These are phyloP conservation scores for Ustilago crameri DNA, from an alignment of 1,284 basidiomycete genomes.

Conservation along the genomic window DNA sequence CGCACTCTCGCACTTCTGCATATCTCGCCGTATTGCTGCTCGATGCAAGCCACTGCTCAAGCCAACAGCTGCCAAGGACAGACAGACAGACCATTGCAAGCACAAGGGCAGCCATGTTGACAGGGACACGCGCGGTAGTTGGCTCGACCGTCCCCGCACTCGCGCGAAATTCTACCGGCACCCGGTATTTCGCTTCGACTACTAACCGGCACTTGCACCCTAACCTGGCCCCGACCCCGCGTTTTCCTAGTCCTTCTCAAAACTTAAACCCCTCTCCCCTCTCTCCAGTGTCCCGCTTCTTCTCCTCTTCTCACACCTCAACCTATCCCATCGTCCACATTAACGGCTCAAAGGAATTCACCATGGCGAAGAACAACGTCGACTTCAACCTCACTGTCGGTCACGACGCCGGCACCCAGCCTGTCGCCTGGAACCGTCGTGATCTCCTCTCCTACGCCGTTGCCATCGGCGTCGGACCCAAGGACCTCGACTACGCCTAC, in stretches of 20 bases:
- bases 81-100: background rate
- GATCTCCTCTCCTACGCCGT: conserved; percentile 67
- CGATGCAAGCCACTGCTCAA: no score
- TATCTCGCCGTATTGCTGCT: no score
- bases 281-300: conserved; percentile 1
- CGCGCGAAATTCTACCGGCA: conserved; percentile 18
- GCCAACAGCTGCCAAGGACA: no score
- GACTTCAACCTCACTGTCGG: conserved; percentile 64
- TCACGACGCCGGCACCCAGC: conserved; percentile 57
- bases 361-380: conserved; percentile 31
- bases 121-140: conserved; percentile 3
- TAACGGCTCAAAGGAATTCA: conserved; percentile 11
- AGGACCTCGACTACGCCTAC: conserved; percentile 67
- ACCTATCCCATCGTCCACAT: conserved; percentile 43
- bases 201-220: background rate
- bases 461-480: conserved; percentile 63
- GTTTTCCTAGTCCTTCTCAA: conserved; percentile 3
- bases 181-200: conserved; percentile 6
- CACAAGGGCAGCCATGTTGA: background rate
- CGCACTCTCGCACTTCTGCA: no score
- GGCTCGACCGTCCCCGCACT: conserved; percentile 19
- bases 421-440: conserved; percentile 68
- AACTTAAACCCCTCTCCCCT: background rate
- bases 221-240: conserved; percentile 13
- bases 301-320: background rate